Base-by-base conservation (phyloP, 768 basidiomycete genomes). In the Xerocomus spinulosus region DNA sequence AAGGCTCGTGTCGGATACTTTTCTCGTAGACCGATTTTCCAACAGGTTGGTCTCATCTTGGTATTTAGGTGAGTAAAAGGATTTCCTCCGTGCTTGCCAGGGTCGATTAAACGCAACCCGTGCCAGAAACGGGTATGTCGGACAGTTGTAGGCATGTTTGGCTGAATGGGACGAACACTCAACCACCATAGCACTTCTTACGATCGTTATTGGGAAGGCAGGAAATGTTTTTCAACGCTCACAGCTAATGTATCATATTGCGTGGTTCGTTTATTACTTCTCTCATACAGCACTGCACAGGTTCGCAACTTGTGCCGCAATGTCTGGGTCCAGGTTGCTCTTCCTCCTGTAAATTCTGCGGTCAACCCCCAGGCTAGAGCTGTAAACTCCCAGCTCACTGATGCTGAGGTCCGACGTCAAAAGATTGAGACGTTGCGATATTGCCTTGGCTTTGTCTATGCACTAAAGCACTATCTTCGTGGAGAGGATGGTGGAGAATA, bases 191-290 rank as follows among this genome's bases (percentile, higher is more conserved):
- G 84, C 43, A 91, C 87, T 20, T 90, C 87, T 8, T 92, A 91
- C 56, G 87, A 92, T 57, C 82, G 88, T 28, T 91, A 83, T 58
- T 89, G 83, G 76, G 92, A 93, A 71, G 93, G 92, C 40, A 76
- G 93, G 54, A 95, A 88, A 66, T 80, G 82, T 35, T 93, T 93
- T 60, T 82, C 85, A 0, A 57, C 79, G 8, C 63, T 94, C 47
- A 80, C 77, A 10, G 78, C 89, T 13, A 82, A 84, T 59, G 80
- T 80, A 58, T 42, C 68, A 45, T 9, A 26, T 42, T 14, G 37
- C 5, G 36, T 44, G 9, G 18, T 18, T 40, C 13, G 14, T 17
- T 24, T 23, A 10, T 7, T 20, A 32, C 26, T n/a, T 15, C 14
- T 34, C 41, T 45, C 42, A 36, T 10, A 38, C 21, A 41, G 39